phyloP scores from a whole-genome alignment of 441 rosid species.

The Croton setiger region DNA sequence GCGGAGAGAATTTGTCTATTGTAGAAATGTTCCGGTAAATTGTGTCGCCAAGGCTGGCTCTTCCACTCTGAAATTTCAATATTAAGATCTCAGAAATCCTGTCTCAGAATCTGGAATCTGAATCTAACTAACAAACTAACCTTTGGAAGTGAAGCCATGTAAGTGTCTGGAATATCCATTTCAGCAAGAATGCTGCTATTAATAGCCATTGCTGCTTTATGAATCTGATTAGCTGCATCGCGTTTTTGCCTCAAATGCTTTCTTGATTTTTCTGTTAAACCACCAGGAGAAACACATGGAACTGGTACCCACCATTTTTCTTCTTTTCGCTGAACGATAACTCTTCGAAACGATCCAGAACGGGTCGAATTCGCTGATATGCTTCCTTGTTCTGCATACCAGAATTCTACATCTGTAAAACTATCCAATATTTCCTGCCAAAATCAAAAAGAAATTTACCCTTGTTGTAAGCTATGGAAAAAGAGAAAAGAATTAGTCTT shows the following conservation, averaged over 20 bases:
- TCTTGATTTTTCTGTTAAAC: conserved; percentile 69
- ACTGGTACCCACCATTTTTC: conserved; percentile 99
- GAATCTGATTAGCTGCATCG: conserved; percentile 80
- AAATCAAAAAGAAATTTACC: background rate
- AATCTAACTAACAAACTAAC: conserved; percentile 29
- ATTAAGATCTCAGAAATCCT: conserved; percentile 11
- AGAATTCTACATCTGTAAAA: conserved; percentile 74
- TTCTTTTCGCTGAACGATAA: conserved; percentile 76
- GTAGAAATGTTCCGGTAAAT: conserved; percentile 74
- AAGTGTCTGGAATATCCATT: conserved; percentile 88
- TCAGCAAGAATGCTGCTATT: conserved; percentile 73
- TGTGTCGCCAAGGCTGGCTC: conserved; percentile 74
- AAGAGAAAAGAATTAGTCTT: conserved; percentile 7
- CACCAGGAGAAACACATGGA: conserved; percentile 79
- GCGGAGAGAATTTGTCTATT: conserved; percentile 77
- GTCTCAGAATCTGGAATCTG: background rate
- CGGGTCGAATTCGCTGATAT: conserved; percentile 62
- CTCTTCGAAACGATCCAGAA: conserved; percentile 69
- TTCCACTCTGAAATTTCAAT: conserved; percentile 60
- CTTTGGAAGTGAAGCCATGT: conserved; percentile 86
- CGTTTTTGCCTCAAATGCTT: conserved; percentile 83
- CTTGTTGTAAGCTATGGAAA: conserved; percentile 12
- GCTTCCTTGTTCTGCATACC: conserved; percentile 97
- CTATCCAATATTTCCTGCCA: conserved; percentile 82
- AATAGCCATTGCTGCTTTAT: conserved; percentile 98